Evolutionary conservation across 208 protist genomes (phyloP).

Genomic region (Trypanosoma mega): DNA sequence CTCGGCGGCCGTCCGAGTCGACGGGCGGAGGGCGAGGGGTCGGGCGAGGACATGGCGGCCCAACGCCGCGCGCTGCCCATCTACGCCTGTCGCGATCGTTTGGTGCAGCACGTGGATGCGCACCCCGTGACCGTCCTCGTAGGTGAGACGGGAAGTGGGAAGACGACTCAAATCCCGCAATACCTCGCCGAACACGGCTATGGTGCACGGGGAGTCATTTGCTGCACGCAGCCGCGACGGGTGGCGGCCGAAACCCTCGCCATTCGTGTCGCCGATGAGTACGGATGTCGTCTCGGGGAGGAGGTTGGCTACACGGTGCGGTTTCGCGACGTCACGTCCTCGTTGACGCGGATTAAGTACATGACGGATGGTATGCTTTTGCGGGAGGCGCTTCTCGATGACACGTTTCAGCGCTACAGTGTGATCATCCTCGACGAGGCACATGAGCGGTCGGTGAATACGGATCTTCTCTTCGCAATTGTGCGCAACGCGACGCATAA

Average conservation of each 20-base stretch:
- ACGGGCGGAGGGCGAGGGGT: no score
- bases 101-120: slow-evolving; percentile 85
- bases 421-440: slow-evolving; percentile 99
- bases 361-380: slow-evolving; percentile 99
- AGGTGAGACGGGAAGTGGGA: slow-evolving; percentile 96
- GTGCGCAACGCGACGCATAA: slow-evolving; percentile 93
- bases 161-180: slow-evolving; percentile 97
- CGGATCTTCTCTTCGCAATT: slow-evolving; percentile 99
- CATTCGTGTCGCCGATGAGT: slow-evolving; percentile 98
- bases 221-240: slow-evolving; percentile 98
- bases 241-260: slow-evolving; percentile 99
- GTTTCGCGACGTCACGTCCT: slow-evolving; percentile 97
- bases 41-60: slow-evolving; percentile 69
- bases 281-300: slow-evolving; percentile 95
- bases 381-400: slow-evolving; percentile 96
- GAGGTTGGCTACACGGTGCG: slow-evolving; percentile 99
- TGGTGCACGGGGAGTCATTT: slow-evolving; percentile 61
- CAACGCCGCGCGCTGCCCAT: slow-evolving; percentile 94
- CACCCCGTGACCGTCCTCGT: slow-evolving; percentile 91
- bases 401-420: slow-evolving; percentile 93
- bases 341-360: slow-evolving; percentile 98
- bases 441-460: slow-evolving; percentile 99
- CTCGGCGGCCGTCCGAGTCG: no score
- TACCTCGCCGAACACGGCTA: slow-evolving; percentile 94
- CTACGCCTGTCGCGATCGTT: slow-evolving; percentile 87